Base-by-base conservation (phyloP, 1,284 basidiomycete species). In the Cutaneotrichosporon arboriforme region DNA sequence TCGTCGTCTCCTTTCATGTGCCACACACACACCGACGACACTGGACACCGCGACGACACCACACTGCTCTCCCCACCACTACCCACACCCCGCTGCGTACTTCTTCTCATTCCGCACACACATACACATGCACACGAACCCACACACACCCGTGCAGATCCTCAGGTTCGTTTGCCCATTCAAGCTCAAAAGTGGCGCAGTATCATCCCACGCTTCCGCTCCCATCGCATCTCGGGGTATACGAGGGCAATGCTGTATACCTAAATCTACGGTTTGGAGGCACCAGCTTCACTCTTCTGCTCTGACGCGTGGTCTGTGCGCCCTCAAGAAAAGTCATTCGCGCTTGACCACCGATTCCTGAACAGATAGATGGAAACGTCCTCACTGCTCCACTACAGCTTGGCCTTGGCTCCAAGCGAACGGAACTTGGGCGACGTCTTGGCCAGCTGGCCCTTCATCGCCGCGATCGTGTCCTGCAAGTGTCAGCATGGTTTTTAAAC, bases 371-470 rank as follows among this genome's bases (percentile, higher is more conserved):
- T n/a, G n/a, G n/a, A n/a, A n/a, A n/a, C n/a, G 36, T 15, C 26
- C 10, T 31, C 26, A 10, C 4, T 35, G n/a, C n/a, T 15, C 20
- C 21, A 31, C 42, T 49, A 56, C 33, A 57, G 43, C 51, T 54
- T 54, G 26, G 52, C 52, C 48, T 54, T 54, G 26, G 52, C 52
- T 8, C 40, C 52, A 5, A 68, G 52, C 21, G 62, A 56, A 7
- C 61, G 47, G 60, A 73, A 77, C 26, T 47, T 49, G 1, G 74
- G 63, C 15, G 57, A 56, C 53, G 71, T 63, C 62, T 79, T 79
- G 48, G 71, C 61, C 66, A 77, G 60, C 10, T 73, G 70, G 8
- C 76, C 74, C 36, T 65, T 58, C 66, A 80, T 76, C 12, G 79
- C 77, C 8, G 68, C 62, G 1, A 62, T 48, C 26, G 77, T 71